Evolutionary conservation across 2,329 filamentous ascomycete genomes (phyloP).

Genomic region (Pseudodiploospora longispora): DNA sequence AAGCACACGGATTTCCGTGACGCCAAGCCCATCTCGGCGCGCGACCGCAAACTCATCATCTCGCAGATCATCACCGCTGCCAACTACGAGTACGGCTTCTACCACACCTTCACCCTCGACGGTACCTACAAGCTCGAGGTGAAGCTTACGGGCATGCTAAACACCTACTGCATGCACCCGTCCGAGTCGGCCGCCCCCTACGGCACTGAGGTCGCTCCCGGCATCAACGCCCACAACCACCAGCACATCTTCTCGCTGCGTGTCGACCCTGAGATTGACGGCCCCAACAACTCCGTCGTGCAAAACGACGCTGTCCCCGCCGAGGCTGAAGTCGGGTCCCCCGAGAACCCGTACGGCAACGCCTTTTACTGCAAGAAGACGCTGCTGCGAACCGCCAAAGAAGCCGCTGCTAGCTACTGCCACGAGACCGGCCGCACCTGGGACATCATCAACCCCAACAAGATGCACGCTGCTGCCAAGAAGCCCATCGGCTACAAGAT

Average conservation of each 20-base stretch:
- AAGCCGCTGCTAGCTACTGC: slow-evolving; percentile 16
- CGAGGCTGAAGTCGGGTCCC: slow-evolving; percentile 54
- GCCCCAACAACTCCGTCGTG: slow-evolving; percentile 44
- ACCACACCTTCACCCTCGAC: slow-evolving; percentile 43
- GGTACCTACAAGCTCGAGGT: slow-evolving; percentile 32
- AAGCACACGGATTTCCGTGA: slow-evolving; percentile 56
- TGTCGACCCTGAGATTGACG: slow-evolving; percentile 58
- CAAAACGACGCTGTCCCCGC: slow-evolving; percentile 45
- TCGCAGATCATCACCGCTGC: slow-evolving; percentile 55
- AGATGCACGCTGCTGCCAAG: slow-evolving; percentile 32
- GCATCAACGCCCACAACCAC: slow-evolving; percentile 57
- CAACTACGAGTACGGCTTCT: slow-evolving; percentile 51
- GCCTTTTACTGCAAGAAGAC: slow-evolving; percentile 48
- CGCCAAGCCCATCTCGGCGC: slow-evolving; percentile 44
- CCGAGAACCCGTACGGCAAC: slow-evolving; percentile 66
- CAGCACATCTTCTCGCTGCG: slow-evolving; percentile 60
- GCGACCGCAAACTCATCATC: slow-evolving; percentile 48
- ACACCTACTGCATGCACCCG: slow-evolving; percentile 35
- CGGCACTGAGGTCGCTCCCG: slow-evolving; percentile 53
- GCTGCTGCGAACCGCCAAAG: slow-evolving; percentile 14
- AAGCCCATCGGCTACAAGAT: slow-evolving; percentile 40
- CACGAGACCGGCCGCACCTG: slow-evolving; percentile 29
- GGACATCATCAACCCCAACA: slow-evolving; percentile 39
- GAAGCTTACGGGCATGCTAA: slow-evolving; percentile 35
- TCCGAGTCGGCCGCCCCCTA: slow-evolving; percentile 41